These are phyloP conservation scores for Calonectria hawksworthii DNA, from an alignment of 2,329 filamentous ascomycete genomes.

Conservation along the genomic window DNA sequence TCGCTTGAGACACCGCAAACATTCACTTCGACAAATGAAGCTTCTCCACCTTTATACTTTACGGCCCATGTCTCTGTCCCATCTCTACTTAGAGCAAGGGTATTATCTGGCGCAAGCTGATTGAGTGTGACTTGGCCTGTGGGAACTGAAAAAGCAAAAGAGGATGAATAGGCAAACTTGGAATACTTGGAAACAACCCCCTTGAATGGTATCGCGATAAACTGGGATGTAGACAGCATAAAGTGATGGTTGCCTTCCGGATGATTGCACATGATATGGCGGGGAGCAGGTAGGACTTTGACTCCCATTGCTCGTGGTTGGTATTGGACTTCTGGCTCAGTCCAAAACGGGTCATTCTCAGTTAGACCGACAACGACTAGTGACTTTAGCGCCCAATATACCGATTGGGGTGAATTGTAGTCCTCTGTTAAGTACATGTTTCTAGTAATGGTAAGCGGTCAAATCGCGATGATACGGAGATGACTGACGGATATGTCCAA, in stretches of 20 bases:
- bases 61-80: conserved; percentile 42
- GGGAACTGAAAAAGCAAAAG: conserved; percentile 58
- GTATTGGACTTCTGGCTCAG: background rate
- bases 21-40: conserved; percentile 7
- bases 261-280: conserved; percentile 58
- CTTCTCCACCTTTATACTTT: conserved; percentile 34
- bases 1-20: background rate
- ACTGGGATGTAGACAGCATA: conserved; percentile 28
- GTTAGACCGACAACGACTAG: background rate
- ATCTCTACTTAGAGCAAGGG: conserved; percentile 42
- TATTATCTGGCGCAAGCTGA: conserved; percentile 45
- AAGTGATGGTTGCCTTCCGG: conserved; percentile 35
- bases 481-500: conserved; percentile 43
- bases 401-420: conserved; percentile 68
- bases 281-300: conserved; percentile 41
- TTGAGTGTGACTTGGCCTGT: conserved; percentile 42
- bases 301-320: background rate
- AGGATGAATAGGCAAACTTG: conserved; percentile 61
- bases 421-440: conserved; percentile 69
- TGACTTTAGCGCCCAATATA: conserved; percentile 57
- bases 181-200: conserved; percentile 53
- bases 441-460: background rate
- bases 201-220: conserved; percentile 14
- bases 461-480: background rate
- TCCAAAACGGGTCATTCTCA: conserved; percentile 11